Percentiles rank a stretch among this genome's conserved stretches.
Conservation (phyloP, 1,284 basidiomycete genomes). For the Leccinum subrobustum region DNA sequence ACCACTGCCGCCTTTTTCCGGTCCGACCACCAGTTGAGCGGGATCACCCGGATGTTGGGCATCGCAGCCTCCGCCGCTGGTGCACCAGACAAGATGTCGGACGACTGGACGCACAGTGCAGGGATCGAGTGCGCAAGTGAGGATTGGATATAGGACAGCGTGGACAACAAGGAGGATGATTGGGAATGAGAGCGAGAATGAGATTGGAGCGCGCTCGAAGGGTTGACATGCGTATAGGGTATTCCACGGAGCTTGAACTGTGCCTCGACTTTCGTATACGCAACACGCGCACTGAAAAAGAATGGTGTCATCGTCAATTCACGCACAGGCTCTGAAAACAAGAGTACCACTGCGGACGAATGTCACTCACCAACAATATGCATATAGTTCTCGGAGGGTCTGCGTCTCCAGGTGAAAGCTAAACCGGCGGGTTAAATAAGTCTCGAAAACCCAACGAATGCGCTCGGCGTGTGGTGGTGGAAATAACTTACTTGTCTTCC, state of each 20-base stretch:
- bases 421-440: background rate
- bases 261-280: constrained; percentile 83
- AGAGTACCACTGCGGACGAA: background rate
- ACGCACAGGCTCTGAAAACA: background rate
- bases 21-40: constrained; percentile 89
- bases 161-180: constrained; percentile 40
- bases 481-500: constrained; percentile 29
- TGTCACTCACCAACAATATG: constrained; percentile 68
- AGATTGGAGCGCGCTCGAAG: constrained; percentile 34
- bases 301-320: background rate
- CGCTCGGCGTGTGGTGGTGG: background rate
- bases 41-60: constrained; percentile 86
- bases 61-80: constrained; percentile 86
- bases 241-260: constrained; percentile 84
- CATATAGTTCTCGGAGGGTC: constrained; percentile 71
- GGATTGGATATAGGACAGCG: constrained; percentile 59
- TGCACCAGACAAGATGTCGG: constrained; percentile 76
- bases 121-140: constrained; percentile 74
- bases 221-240: constrained; percentile 73
- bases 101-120: constrained; percentile 77
- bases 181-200: background rate
- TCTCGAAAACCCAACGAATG: background rate
- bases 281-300: constrained; percentile 75
- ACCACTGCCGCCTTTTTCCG: constrained; percentile 68
- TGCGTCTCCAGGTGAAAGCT: constrained; percentile 72